These are phyloP conservation scores for Botryobasidium botryosum DNA, from an alignment of 768 basidiomycete genomes.

Conservation along the genomic window DNA sequence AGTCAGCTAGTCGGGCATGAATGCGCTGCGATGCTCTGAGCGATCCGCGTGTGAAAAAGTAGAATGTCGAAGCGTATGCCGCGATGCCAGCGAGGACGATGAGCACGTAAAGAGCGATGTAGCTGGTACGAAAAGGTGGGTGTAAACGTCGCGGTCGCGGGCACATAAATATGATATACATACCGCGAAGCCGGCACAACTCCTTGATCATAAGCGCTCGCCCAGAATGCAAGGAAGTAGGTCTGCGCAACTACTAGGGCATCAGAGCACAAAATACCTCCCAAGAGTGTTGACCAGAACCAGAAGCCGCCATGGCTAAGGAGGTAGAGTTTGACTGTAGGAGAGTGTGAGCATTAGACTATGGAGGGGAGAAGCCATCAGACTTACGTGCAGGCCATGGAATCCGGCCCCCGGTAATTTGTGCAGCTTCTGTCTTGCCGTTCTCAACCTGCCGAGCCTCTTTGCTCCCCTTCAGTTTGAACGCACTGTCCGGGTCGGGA, in stretches of 20 bases:
- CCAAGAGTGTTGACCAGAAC: slow-evolving; percentile 7
- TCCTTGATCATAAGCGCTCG: too few species aligned
- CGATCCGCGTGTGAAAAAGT: neutral
- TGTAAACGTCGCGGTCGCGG: too few species aligned
- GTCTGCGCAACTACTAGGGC: slow-evolving; percentile 21
- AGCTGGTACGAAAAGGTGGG: too few species aligned
- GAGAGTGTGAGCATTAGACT: slow-evolving; percentile 13
- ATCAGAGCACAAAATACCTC: slow-evolving; percentile 15
- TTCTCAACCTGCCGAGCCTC: slow-evolving; percentile 13
- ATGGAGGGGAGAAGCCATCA: neutral
- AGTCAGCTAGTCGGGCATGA: slow-evolving; percentile 4
- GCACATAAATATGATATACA: too few species aligned
- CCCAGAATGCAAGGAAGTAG: too few species aligned
- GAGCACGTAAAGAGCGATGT: slow-evolving; percentile 18
- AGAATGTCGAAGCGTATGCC: slow-evolving; percentile 1
- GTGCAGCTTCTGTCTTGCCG: slow-evolving; percentile 3
- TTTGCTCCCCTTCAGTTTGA: slow-evolving; percentile 15
- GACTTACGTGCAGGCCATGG: slow-evolving; percentile 29
- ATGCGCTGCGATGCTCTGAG: slow-evolving; percentile 7
- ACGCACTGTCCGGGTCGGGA: too few species aligned
- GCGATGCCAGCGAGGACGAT: slow-evolving; percentile 13
- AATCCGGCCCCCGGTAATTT: slow-evolving; percentile 38
- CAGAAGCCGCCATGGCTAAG: neutral
- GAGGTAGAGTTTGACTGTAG: slow-evolving; percentile 20
- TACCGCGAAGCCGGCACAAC: too few species aligned